Base-by-base conservation (phyloP, 1,284 basidiomycete genomes). In the Neonothopanus nambi region DNA sequence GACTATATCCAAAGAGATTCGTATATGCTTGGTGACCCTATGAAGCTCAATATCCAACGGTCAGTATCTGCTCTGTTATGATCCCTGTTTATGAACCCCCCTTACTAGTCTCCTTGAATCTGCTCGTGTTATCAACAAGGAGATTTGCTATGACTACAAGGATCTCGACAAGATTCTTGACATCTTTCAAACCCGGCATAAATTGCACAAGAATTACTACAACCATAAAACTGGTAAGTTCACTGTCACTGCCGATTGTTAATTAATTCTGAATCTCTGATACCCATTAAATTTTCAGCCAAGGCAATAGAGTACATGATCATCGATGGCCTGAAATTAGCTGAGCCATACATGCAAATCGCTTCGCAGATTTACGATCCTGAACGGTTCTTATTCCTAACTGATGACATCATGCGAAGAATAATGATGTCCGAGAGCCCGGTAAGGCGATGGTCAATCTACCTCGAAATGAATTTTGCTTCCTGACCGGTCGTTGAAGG, bases 291-390 rank as follows among this genome's bases (percentile, higher is more conserved):
- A 28, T 9, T 13, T 33, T 33, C 62, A 88, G 88, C 85, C 6
- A 85, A 80, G 59, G 82, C 87, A 0, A 84, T 92, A 48, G 90
- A 91, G 63, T 81, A 84, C 61, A 92, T 91, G 89, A 74, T 92
- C 18, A 75, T 89, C 3, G 90, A 92, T 59, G 87, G 78, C 0
- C 73, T 92, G 7, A 69, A 84, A 1, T 67, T 70, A 0, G 90
- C 90, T 0, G 85, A 92, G 39, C 78, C 80, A 0, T 56, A 76
- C 55, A 65, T 91, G 64, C 73, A 82, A 38, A 80, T 91, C 51
- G 79, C 85, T 0, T 64, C 76, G 1, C 70, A 73, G 2, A 77
- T 91, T 15, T 67, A 75, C 38, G 64, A 85, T 26, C 82, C 88
- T 0, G 70, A 79, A 42, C 73, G 75, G 53, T 91, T 80, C 51